These are phyloP conservation scores for Trichophyton verrucosum DNA, from an alignment of 2,329 filamentous ascomycete genomes.

Conservation along the genomic window DNA sequence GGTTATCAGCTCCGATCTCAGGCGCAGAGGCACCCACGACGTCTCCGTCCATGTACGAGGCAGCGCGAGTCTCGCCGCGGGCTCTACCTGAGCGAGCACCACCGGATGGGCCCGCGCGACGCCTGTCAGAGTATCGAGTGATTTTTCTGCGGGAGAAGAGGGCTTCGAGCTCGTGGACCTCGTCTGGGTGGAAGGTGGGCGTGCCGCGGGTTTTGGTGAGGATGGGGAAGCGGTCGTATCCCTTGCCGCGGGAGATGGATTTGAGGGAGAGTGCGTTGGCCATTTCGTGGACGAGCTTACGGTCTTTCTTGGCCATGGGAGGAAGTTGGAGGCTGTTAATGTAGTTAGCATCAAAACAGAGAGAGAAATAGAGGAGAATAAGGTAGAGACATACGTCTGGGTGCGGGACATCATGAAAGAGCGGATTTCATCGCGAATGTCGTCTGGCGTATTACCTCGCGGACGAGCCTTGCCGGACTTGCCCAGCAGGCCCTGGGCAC, in stretches of 20 bases:
- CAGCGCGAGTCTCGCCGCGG: conserved; percentile 31
- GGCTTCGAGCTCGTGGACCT: conserved; percentile 36
- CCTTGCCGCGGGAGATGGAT: conserved; percentile 70
- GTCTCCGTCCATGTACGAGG: conserved; percentile 68
- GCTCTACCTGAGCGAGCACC: conserved; percentile 22
- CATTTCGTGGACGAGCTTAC: conserved; percentile 69
- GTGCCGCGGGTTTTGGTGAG: conserved; percentile 65
- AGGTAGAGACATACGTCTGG: conserved; percentile 43
- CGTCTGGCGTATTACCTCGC: conserved; percentile 55
- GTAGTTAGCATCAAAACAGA: not conserved
- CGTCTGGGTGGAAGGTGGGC: conserved; percentile 44
- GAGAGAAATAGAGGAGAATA: not conserved
- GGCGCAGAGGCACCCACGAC: conserved; percentile 75
- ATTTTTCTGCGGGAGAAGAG: conserved; percentile 24
- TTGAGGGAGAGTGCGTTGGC: conserved; percentile 64
- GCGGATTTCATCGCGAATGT: conserved; percentile 61
- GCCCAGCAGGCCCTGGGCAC: conserved; percentile 53
- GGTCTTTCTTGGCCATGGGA: conserved; percentile 66
- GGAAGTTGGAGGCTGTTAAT: conserved; percentile 55
- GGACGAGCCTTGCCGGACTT: conserved; percentile 58
- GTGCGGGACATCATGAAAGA: conserved; percentile 54
- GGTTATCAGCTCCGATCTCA: conserved; percentile 71
- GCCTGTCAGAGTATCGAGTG: not conserved
- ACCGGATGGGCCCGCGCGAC: not conserved
- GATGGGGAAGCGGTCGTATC: conserved; percentile 59